A percentile compares a stretch with the other conserved stretches of the same genome.
Conservation (phyloP, 441 rosid genomes). For the Populus hybrid region DNA sequence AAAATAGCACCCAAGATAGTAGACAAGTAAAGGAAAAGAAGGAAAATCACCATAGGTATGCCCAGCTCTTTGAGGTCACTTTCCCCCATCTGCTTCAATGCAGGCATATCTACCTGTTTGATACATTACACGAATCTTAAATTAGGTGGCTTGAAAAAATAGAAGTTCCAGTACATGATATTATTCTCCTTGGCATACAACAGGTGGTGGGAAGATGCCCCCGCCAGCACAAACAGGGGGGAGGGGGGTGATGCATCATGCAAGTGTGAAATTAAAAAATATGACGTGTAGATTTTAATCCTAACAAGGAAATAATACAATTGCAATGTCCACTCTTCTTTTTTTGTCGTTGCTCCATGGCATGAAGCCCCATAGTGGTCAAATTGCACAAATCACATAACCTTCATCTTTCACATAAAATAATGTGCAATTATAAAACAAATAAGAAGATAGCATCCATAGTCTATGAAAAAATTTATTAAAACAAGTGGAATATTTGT, state of each 20-base stretch:
- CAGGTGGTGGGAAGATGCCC: neutral
- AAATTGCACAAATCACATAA: neutral
- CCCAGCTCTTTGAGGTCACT: conserved; percentile 86
- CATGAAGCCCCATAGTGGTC: neutral
- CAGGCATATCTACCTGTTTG: conserved; percentile 82
- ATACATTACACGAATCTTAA: conserved; percentile 12
- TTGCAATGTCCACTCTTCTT: neutral
- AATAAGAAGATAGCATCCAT: neutral
- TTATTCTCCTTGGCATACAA: neutral
- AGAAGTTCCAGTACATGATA: neutral
- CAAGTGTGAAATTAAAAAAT: neutral
- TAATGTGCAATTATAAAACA: neutral
- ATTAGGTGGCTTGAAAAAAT: neutral
- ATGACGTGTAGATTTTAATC: neutral
- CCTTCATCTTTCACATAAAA: neutral
- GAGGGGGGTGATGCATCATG: neutral
- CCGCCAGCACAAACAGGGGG: neutral
- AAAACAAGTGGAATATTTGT: conserved; percentile 23
- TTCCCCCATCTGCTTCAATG: conserved; percentile 90
- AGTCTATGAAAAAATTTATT: conserved; percentile 4
- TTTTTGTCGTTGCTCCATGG: neutral
- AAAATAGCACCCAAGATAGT: neutral
- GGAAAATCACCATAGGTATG: conserved; percentile 77
- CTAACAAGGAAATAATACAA: neutral
- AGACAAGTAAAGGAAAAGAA: neutral